Evolutionary conservation across 1,139 yeast genomes (phyloP), one percentile per base, ranked within the genome.

Genomic region (Yamadazyma membranifaciens): DNA sequence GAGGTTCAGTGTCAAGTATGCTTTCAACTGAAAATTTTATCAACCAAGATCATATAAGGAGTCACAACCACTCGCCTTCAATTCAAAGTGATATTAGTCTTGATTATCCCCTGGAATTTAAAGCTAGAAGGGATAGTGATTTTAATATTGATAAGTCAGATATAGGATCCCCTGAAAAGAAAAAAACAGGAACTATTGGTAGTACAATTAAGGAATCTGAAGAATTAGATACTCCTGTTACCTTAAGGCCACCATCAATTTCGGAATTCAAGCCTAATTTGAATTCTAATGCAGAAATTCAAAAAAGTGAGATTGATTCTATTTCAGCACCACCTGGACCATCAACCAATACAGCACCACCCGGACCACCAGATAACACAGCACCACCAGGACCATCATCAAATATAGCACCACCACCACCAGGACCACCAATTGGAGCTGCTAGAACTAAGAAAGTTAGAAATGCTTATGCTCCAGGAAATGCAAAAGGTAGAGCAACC

Each of bases 381-480:
- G 27, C 17, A 5, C 32, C 37, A 44, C 46, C 46, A 7, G 32
- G 42, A n/a, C 43, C 43, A 17, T 42, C 49, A 31, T 27, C 27
- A 16, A 34, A 4, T 14, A 30, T 6, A n/a, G 43, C 48, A 22
- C 42, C 45, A 20, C 36, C 34, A 12, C 39, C 43, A 11, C 36
- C 37, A 11, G 45, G 40, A 17, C 45, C 56, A 10, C 48, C 50
- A 3, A 45, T 52, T n/a, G 38, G 38, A 14, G 24, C 3, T n/a
- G 48, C 51, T 14, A 31, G 42, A 4, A 32, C 43, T 4, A 40
- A 38, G 9, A 45, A 40, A 31, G 34, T 49, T 4, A 58, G 52
- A 40, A 69, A 69, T 43, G 75, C 76, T 24, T 69, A 70, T 49
- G 75, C 75, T 2, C 75, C 77, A 12, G 59, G 62, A 3, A 44